Evolutionary conservation across 441 rosid genomes (phyloP).

Genomic region (Aleurites moluccanus): DNA sequence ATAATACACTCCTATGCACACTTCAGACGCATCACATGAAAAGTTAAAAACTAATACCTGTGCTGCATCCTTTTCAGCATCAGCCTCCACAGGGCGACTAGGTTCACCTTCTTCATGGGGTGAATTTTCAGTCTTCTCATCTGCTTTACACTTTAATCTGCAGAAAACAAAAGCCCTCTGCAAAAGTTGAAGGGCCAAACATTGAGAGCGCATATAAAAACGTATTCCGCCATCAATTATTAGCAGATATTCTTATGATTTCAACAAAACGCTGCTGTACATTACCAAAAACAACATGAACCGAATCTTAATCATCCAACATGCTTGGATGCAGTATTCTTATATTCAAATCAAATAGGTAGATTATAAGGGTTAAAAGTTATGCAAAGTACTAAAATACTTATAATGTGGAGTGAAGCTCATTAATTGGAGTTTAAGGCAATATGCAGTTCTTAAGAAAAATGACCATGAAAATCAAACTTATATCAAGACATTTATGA

Average conservation of each 20-base stretch:
- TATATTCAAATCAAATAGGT: not conserved
- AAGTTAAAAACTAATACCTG: not conserved
- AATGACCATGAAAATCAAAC: not conserved
- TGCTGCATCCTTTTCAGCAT: not conserved
- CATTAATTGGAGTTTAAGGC: not conserved
- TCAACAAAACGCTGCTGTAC: not conserved
- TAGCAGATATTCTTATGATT: not conserved
- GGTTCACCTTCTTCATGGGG: not conserved
- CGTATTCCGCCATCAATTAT: not conserved
- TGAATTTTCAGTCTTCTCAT: not conserved
- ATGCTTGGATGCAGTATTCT: not conserved
- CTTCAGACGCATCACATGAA: not conserved
- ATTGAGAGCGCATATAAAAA: not conserved
- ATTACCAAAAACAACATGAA: not conserved
- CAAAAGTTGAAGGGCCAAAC: not conserved
- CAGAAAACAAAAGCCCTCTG: not conserved
- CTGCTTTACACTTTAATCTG: not conserved
- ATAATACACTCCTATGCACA: not conserved
- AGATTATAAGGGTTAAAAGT: not conserved
- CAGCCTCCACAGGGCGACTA: not conserved
- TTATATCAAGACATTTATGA: not conserved
- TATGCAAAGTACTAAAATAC: not conserved
- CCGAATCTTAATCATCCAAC: not conserved
- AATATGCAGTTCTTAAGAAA: not conserved
- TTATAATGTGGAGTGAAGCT: not conserved